These are phyloP conservation scores for Mycosphaerelloides madeirae DNA, from an alignment of 2,329 filamentous ascomycete species.

Conservation along the genomic window DNA sequence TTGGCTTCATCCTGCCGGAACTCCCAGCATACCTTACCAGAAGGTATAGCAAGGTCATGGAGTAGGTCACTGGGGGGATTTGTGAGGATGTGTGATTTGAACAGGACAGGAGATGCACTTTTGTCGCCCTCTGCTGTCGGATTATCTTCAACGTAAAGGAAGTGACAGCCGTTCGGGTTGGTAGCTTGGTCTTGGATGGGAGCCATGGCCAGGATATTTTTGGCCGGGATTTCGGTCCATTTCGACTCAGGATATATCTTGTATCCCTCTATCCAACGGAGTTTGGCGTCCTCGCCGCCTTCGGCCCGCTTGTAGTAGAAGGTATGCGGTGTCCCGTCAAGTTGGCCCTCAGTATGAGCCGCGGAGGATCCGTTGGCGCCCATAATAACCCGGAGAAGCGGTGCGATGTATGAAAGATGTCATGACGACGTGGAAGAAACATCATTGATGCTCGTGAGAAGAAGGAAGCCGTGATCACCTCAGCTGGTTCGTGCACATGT, in stretches of 20 bases:
- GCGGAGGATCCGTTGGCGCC: slow-evolving; percentile 17
- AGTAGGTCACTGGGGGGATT: slow-evolving; percentile 23
- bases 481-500: too few relatives aligned
- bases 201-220: slow-evolving; percentile 24
- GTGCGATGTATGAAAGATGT: too few relatives aligned
- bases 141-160: slow-evolving; percentile 24
- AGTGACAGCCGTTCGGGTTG: slow-evolving; percentile 14
- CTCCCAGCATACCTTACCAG: slow-evolving; percentile 20
- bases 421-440: too few relatives aligned
- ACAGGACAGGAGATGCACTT: slow-evolving; percentile 15
- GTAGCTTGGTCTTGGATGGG: slow-evolving; percentile 9
- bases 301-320: slow-evolving; percentile 23
- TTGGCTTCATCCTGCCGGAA: slow-evolving; percentile 8
- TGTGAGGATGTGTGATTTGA: slow-evolving; percentile 21
- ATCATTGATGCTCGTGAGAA: too few relatives aligned
- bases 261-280: slow-evolving; percentile 22
- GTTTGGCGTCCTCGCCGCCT: slow-evolving; percentile 12
- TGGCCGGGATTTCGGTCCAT: slow-evolving; percentile 15
- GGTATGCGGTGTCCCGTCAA: slow-evolving; percentile 24
- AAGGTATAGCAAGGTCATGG: slow-evolving; percentile 17
- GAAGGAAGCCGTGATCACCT: too few relatives aligned
- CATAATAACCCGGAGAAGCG: slow-evolving; percentile 13
- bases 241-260: slow-evolving; percentile 6
- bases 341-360: slow-evolving; percentile 18
- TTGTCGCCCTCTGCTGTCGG: slow-evolving; percentile 13